Conservation (phyloP, 2,329 filamentous ascomycete species). For the Fonsecaea multimorphosa region DNA sequence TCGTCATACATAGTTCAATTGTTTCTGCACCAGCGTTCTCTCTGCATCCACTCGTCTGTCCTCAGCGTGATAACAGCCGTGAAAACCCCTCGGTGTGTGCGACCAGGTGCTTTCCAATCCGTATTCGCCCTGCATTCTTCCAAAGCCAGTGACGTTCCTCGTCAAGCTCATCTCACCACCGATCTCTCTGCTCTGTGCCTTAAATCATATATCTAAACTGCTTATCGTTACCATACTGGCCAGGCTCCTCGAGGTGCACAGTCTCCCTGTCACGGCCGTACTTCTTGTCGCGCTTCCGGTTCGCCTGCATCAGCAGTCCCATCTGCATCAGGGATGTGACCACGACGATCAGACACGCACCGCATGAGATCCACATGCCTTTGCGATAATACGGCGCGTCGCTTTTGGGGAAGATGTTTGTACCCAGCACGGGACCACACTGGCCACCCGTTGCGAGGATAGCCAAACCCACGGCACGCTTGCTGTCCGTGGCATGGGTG, state of each 20-base stretch:
- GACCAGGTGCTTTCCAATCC: no score
- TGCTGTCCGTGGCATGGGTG: slow-evolving; percentile 36
- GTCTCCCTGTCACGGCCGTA: slow-evolving; percentile 28
- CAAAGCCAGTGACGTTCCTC: neutral
- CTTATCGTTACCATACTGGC: slow-evolving; percentile 26
- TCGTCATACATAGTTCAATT: no score
- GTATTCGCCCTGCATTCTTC: neutral
- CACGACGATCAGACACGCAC: slow-evolving; percentile 40
- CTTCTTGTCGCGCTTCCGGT: slow-evolving; percentile 29
- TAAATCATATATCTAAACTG: slow-evolving; percentile 32
- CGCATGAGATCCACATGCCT: slow-evolving; percentile 48
- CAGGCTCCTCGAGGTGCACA: slow-evolving; percentile 27
- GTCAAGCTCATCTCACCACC: neutral
- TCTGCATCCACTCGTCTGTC: no score
- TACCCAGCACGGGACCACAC: slow-evolving; percentile 76
- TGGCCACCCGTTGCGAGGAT: slow-evolving; percentile 84
- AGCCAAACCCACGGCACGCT: slow-evolving; percentile 43
- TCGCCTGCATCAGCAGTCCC: slow-evolving; percentile 23
- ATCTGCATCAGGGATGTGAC: slow-evolving; percentile 28
- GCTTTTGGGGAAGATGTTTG: slow-evolving; percentile 51
- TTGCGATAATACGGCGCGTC: slow-evolving; percentile 46
- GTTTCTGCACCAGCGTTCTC: no score
- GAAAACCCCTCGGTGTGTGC: no score
- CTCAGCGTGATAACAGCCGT: no score
- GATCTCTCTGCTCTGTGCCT: neutral